Evolutionary conservation across 768 basidiomycete species (phyloP).

Genomic region (Strobilomyces confusus): DNA sequence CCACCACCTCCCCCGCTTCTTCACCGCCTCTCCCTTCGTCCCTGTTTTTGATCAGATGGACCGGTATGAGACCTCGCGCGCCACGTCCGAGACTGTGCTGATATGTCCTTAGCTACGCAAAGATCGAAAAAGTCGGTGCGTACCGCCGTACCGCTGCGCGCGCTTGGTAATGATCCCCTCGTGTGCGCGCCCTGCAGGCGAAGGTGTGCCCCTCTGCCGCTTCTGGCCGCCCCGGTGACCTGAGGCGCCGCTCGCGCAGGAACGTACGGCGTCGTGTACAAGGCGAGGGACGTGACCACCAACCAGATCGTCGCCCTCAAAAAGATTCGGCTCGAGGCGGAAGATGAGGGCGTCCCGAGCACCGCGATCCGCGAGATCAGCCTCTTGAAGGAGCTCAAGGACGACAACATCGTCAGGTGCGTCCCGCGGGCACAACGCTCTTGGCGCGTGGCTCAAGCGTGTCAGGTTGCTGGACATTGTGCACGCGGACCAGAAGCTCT

Average conservation of each 20-base stretch:
- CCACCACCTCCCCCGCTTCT: background rate
- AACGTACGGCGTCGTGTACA: conserved; percentile 98
- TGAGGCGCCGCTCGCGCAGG: conserved; percentile 44
- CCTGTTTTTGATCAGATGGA: conserved; percentile 28
- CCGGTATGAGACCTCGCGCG: conserved; percentile 26
- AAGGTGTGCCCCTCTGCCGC: conserved; percentile 31
- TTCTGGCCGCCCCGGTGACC: conserved; percentile 1
- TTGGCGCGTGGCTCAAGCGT: too few species aligned
- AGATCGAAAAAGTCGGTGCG: conserved; percentile 98
- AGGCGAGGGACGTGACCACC: conserved; percentile 78
- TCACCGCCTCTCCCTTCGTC: conserved; percentile 1
- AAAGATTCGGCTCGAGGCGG: conserved; percentile 97
- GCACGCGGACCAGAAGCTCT: conserved; percentile 94
- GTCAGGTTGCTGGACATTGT: conserved; percentile 92
- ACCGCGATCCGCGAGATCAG: conserved; percentile 99
- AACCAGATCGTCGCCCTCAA: conserved; percentile 92
- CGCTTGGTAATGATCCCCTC: conserved; percentile 7
- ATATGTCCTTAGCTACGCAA: conserved; percentile 72
- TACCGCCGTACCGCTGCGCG: conserved; percentile 25
- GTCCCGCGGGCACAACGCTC: background rate
- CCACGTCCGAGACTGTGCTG: conserved; percentile 9
- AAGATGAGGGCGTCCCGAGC: conserved; percentile 97
- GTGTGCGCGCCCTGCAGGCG: conserved; percentile 34
- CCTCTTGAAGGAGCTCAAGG: conserved; percentile 92
- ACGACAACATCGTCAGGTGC: conserved; percentile 93